Evolutionary conservation across 2,329 filamentous ascomycete species (phyloP).

Genomic region (Cladophialophora yegresii): DNA sequence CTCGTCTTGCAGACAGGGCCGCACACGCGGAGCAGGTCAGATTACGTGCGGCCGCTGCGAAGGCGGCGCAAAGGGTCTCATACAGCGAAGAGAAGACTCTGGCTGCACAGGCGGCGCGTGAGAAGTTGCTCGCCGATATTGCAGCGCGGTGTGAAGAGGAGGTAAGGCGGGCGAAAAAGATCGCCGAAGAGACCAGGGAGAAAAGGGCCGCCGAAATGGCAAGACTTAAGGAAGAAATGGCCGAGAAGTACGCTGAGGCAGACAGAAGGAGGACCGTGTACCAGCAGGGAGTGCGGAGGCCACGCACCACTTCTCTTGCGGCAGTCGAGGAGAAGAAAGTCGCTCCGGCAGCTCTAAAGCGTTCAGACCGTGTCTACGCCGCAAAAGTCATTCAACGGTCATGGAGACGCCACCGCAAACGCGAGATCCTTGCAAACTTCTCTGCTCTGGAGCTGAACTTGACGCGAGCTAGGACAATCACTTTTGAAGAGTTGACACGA

Average conservation of each 20-base stretch:
- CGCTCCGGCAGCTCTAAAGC: constrained; percentile 40
- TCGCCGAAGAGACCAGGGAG: constrained; percentile 67
- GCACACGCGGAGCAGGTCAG: constrained; percentile 68
- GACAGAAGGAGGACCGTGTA: constrained; percentile 58
- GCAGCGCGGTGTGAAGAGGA: constrained; percentile 67
- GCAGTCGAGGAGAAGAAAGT: constrained; percentile 49
- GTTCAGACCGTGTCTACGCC: constrained; percentile 55
- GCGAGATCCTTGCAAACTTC: constrained; percentile 55
- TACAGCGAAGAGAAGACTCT: constrained; percentile 64
- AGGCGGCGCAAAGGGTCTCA: constrained; percentile 58
- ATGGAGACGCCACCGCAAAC: constrained; percentile 57
- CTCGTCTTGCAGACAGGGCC: constrained; percentile 63
- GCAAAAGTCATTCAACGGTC: constrained; percentile 60
- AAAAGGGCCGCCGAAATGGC: constrained; percentile 64
- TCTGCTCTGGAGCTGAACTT: constrained; percentile 55
- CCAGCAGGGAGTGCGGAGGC: constrained; percentile 52
- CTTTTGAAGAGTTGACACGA: constrained; percentile 61
- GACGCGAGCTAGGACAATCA: constrained; percentile 53
- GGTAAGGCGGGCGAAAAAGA: constrained; percentile 65
- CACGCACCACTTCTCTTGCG: constrained; percentile 56
- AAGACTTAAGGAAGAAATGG: constrained; percentile 62
- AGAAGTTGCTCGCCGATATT: constrained; percentile 65
- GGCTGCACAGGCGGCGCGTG: constrained; percentile 64
- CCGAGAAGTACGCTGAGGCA: constrained; percentile 65
- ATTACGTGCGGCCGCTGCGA: constrained; percentile 62